A percentile compares a stretch with the other conserved stretches of the same genome.
phyloP scores from a whole-genome alignment of 83 land plant genomes.

The Picea engelmannii region DNA sequence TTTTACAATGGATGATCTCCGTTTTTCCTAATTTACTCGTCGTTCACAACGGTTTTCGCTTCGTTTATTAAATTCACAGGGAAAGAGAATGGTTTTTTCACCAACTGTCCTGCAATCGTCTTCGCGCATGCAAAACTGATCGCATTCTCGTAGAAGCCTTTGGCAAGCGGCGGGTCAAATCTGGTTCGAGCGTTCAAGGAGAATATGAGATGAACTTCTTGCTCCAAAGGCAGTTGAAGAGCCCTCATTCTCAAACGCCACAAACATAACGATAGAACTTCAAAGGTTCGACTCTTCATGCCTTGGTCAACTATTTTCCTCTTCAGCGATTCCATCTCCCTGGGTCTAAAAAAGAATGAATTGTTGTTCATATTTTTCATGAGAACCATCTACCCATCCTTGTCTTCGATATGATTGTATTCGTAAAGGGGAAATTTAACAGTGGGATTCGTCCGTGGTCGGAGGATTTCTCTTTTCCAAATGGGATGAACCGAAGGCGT shows the following conservation, averaged over 20 bases:
- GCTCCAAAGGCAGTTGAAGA: constrained; percentile 19
- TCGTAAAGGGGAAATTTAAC: constrained; percentile 16
- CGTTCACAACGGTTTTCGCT: too few species aligned
- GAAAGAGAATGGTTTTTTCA: constrained; percentile 15
- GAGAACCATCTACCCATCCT: not conserved
- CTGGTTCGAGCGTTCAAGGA: too few species aligned
- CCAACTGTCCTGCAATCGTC: too few species aligned
- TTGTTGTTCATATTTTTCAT: not conserved
- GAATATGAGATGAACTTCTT: not conserved
- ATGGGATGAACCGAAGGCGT: constrained; percentile 35
- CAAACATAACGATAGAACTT: not conserved
- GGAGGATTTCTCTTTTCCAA: too few species aligned
- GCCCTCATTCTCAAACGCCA: constrained; percentile 40
- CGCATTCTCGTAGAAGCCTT: too few species aligned
- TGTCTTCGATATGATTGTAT: constrained; percentile 5
- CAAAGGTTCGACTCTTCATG: too few species aligned
- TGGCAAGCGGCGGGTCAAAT: too few species aligned
- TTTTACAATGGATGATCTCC: too few species aligned
- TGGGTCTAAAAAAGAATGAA: not conserved
- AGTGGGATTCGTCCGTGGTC: not conserved
- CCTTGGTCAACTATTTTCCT: too few species aligned
- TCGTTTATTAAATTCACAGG: not conserved
- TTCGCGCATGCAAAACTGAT: too few species aligned
- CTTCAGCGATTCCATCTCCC: too few species aligned
- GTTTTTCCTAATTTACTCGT: too few species aligned